These are phyloP conservation scores for Kwoniella sp. DNA, from an alignment of 768 basidiomycete genomes.

Conservation along the genomic window DNA sequence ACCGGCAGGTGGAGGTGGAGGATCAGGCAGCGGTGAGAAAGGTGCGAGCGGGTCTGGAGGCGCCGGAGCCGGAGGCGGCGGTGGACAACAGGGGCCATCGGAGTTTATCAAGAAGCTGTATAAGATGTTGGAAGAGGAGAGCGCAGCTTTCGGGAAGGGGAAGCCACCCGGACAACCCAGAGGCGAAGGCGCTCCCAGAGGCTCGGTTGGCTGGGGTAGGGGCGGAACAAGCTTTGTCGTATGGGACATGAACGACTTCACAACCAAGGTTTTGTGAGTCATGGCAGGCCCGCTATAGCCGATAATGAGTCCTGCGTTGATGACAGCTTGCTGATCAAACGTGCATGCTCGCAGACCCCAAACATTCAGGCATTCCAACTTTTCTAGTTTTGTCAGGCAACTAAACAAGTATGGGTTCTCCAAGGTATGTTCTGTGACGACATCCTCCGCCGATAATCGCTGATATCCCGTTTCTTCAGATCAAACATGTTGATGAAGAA, in stretches of 20 bases:
- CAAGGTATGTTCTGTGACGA: constrained; percentile 59
- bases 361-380: constrained; percentile 62
- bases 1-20: background rate
- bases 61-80: constrained; percentile 2
- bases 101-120: constrained; percentile 55
- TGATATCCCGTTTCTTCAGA: constrained; percentile 22
- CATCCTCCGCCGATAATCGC: background rate
- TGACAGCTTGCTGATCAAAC: background rate
- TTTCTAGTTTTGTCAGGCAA: constrained; percentile 91
- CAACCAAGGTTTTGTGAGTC: constrained; percentile 50
- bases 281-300: no score
- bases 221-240: constrained; percentile 52
- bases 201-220: constrained; percentile 47
- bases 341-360: constrained; percentile 35
- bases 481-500: constrained; percentile 50
- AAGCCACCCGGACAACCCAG: constrained; percentile 26
- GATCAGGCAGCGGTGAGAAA: constrained; percentile 8
- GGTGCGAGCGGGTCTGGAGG: constrained; percentile 13
- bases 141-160: constrained; percentile 36
- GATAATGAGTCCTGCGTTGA: no score
- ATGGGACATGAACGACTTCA: constrained; percentile 54
- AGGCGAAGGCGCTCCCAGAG: constrained; percentile 36
- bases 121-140: constrained; percentile 52
- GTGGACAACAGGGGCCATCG: constrained; percentile 35
- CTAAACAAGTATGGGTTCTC: constrained; percentile 97